Conservation (phyloP, 2,329 filamentous ascomycete genomes). For the Pseudocercospora cruenta region DNA sequence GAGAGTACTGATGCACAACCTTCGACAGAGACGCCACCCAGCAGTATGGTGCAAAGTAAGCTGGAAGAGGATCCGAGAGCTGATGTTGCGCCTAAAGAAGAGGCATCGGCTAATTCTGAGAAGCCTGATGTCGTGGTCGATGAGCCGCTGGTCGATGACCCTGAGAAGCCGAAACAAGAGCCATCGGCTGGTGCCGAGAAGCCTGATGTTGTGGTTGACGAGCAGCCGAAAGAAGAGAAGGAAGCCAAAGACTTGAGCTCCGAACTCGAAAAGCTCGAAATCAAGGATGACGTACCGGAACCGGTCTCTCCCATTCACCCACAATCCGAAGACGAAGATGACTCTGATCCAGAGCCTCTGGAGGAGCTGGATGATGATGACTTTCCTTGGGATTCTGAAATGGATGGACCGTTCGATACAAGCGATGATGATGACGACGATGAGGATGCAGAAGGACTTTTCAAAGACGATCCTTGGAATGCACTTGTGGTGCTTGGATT, state of each 20-base stretch:
- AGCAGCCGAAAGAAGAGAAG: neutral
- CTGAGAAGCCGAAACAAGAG: no score
- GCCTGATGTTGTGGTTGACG: no score
- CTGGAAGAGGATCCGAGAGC: neutral
- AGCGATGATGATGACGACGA: slow-evolving; percentile 15
- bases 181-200: no score
- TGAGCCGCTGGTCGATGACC: neutral
- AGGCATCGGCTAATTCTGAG: neutral
- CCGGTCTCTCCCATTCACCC: slow-evolving; percentile 10
- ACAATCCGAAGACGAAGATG: slow-evolving; percentile 16
- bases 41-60: neutral
- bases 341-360: slow-evolving; percentile 26
- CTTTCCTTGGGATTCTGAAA: slow-evolving; percentile 39
- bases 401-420: slow-evolving; percentile 31
- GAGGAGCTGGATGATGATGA: slow-evolving; percentile 37
- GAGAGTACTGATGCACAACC: slow-evolving; percentile 8
- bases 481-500: slow-evolving; percentile 64
- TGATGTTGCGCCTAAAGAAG: neutral
- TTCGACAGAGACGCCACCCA: neutral
- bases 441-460: slow-evolving; percentile 44
- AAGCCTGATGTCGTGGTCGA: neutral
- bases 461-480: slow-evolving; percentile 61
- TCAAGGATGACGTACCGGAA: neutral
- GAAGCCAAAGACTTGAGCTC: neutral
- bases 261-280: slow-evolving; percentile 3